phyloP scores from a whole-genome alignment of 306 rosid species.

The Trifolium subterraneum region DNA sequence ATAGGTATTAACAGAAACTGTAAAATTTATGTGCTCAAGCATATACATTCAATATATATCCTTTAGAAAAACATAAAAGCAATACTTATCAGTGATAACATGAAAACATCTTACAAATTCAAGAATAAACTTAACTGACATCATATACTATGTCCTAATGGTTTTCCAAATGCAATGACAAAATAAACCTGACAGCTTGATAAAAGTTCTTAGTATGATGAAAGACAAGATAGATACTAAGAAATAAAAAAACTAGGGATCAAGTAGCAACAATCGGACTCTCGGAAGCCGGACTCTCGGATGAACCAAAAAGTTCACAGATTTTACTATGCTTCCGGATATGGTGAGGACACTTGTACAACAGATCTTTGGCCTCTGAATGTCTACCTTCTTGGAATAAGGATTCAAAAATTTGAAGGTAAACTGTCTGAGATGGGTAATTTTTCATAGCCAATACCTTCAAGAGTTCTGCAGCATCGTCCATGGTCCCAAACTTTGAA shows the following conservation, averaged over 20 bases:
- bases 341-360: slow-evolving; percentile 79
- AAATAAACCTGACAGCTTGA: slow-evolving; percentile 35
- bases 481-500: slow-evolving; percentile 74
- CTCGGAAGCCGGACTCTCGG: slow-evolving; percentile 31
- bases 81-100: slow-evolving; percentile 19
- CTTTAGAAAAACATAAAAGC: slow-evolving; percentile 4
- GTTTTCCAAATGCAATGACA: slow-evolving; percentile 24
- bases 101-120: slow-evolving; percentile 25
- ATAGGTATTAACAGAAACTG: background rate
- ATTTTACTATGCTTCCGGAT: slow-evolving; percentile 60
- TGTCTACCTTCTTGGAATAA: slow-evolving; percentile 74
- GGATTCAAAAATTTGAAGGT: slow-evolving; percentile 61
- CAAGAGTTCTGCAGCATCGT: slow-evolving; percentile 68
- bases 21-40: no score
- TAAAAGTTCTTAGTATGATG: slow-evolving; percentile 26
- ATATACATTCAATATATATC: no score
- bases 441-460: slow-evolving; percentile 63
- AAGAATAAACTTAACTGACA: slow-evolving; percentile 24
- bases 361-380: slow-evolving; percentile 77
- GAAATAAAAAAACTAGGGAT: background rate
- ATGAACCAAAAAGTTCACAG: slow-evolving; percentile 70
- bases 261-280: slow-evolving; percentile 38
- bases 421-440: slow-evolving; percentile 58
- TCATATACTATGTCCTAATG: background rate
- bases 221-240: background rate